These are phyloP conservation scores for Begonia masoniana DNA, from an alignment of 306 rosid species.

Conservation along the genomic window DNA sequence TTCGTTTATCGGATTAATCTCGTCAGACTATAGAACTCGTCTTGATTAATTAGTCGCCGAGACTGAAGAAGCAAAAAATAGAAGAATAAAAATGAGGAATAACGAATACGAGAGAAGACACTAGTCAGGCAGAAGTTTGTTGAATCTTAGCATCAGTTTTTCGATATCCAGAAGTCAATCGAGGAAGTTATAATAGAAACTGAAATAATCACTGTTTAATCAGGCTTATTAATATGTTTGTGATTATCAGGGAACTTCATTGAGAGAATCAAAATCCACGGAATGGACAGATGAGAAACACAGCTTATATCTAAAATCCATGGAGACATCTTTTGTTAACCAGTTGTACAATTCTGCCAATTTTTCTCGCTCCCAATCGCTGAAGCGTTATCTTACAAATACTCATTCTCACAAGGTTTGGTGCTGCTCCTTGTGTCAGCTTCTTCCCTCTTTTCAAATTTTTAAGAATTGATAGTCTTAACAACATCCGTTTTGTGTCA, in stretches of 20 bases:
- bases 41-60: too few species aligned
- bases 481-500: neutral
- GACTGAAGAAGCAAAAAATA: too few species aligned
- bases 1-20: too few species aligned
- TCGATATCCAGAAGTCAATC: too few species aligned
- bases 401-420: constrained; percentile 38
- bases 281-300: constrained; percentile 76
- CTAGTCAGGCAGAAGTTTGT: too few species aligned
- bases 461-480: too few species aligned
- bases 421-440: neutral
- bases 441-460: neutral
- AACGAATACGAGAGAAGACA: too few species aligned
- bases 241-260: constrained; percentile 23
- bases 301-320: constrained; percentile 53
- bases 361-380: constrained; percentile 6
- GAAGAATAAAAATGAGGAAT: too few species aligned
- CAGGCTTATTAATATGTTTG: neutral
- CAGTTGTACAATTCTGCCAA: constrained; percentile 38
- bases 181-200: too few species aligned
- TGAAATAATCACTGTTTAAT: too few species aligned
- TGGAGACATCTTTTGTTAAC: constrained; percentile 62
- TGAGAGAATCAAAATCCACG: constrained; percentile 17
- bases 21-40: too few species aligned
- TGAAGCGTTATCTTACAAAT: constrained; percentile 3
- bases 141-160: too few species aligned